phyloP scores from a whole-genome alignment of 441 rosid species.

The Theobroma grandiflorum region DNA sequence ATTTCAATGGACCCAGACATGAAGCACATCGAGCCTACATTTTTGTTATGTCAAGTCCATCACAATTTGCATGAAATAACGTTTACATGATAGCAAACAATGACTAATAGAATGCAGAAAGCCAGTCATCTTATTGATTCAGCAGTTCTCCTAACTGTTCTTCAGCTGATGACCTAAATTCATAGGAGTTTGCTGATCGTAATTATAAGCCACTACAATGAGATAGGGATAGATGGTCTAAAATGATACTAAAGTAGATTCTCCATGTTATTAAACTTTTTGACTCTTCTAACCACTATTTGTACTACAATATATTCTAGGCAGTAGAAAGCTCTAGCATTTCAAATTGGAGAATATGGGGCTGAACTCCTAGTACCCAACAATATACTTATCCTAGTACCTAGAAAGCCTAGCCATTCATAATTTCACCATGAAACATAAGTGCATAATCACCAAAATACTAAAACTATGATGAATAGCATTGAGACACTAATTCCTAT shows the following conservation, averaged over 20 bases:
- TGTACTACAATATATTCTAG: neutral
- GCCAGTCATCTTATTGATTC: constrained; percentile 1
- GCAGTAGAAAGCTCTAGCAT: neutral
- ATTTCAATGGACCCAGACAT: constrained; percentile 91
- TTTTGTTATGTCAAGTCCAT: constrained; percentile 7
- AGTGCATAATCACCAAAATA: constrained; percentile 2
- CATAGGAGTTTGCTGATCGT: neutral
- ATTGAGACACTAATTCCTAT: neutral
- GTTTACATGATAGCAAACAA: neutral
- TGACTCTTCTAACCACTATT: constrained; percentile 8
- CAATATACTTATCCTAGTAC: neutral
- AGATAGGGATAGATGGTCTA: neutral
- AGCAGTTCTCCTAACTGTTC: neutral
- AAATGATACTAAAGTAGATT: constrained; percentile 9
- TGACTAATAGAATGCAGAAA: constrained; percentile 8
- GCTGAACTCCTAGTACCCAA: neutral
- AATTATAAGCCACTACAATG: constrained; percentile 7
- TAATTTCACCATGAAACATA: neutral
- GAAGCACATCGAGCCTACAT: constrained; percentile 93
- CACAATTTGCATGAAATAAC: constrained; percentile 23
- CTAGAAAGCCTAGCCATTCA: constrained; percentile 3
- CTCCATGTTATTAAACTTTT: neutral
- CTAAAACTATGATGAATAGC: neutral
- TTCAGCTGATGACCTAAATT: constrained; percentile 6
- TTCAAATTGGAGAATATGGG: neutral